Percentiles rank a stretch among this genome's conserved stretches.
Evolutionary conservation across 176 grass and related monocot species (phyloP).

Genomic region (Pontederia crassipes): DNA sequence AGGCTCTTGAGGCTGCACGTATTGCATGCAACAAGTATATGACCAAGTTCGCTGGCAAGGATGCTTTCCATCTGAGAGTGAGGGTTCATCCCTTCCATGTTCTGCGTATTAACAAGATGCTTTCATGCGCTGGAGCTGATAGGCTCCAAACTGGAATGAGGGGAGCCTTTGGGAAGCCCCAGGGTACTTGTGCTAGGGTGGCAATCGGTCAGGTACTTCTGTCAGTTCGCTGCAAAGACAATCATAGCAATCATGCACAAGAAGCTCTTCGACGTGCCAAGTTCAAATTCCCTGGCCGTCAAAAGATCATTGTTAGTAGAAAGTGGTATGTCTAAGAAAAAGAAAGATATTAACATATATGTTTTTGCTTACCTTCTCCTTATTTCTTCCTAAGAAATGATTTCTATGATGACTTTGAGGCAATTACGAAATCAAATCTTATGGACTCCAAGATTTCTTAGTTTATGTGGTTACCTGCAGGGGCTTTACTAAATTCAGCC

Average conservation of each 20-base stretch:
- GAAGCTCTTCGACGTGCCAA: constrained; percentile 39
- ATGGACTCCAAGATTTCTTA: not conserved
- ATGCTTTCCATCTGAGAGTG: constrained; percentile 40
- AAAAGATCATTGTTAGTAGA: constrained; percentile 30
- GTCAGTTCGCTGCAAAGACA: constrained; percentile 37
- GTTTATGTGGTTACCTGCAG: not conserved
- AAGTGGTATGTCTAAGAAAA: constrained; percentile 23
- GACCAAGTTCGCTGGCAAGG: constrained; percentile 34
- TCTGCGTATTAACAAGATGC: constrained; percentile 57
- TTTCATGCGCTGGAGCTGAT: constrained; percentile 49
- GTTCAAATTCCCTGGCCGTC: constrained; percentile 38
- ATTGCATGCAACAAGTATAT: constrained; percentile 67
- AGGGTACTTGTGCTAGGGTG: constrained; percentile 30
- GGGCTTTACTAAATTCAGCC: constrained; percentile 22
- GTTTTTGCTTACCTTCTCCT: not conserved
- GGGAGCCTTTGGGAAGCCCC: constrained; percentile 39
- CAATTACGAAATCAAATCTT: not conserved
- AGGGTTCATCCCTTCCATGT: constrained; percentile 40
- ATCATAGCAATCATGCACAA: constrained; percentile 9
- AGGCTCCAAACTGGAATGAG: constrained; percentile 43
- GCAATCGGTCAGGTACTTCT: constrained; percentile 40
- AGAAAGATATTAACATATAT: too few relatives aligned
- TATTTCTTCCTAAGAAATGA: not conserved
- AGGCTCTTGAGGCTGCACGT: constrained; percentile 34
- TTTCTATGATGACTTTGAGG: not conserved